Conservation (phyloP, 176 grass and related monocot species). For the Lolium perenne region DNA sequence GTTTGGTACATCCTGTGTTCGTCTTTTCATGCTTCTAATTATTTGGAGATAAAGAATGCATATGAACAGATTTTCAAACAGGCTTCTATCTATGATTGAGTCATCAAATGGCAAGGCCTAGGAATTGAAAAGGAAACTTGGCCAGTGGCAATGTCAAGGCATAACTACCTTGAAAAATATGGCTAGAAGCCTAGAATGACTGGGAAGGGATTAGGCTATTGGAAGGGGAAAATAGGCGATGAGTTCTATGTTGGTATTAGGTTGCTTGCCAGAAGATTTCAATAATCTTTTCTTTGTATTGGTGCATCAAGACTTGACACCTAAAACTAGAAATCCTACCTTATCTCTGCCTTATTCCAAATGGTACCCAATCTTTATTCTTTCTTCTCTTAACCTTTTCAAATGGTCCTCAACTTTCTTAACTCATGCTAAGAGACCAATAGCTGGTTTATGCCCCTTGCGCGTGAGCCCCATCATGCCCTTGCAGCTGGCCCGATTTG, state of each 20-base stretch:
- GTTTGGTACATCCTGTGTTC: background rate
- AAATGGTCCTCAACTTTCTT: background rate
- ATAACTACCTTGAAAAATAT: constrained; percentile 1
- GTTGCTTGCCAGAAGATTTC: background rate
- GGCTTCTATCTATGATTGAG: background rate
- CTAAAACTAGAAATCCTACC: background rate
- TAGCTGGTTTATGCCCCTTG: background rate
- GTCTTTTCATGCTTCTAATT: background rate
- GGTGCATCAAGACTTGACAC: background rate
- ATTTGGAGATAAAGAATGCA: background rate
- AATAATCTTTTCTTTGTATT: background rate
- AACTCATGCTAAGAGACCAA: background rate
- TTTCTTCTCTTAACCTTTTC: background rate
- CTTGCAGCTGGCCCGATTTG: background rate
- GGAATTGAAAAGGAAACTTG: background rate
- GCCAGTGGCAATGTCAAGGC: background rate
- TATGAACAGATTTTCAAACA: background rate
- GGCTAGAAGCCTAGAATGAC: background rate
- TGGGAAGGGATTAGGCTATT: background rate
- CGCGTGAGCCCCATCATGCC: background rate
- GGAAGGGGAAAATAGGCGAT: background rate
- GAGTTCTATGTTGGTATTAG: background rate
- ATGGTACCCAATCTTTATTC: background rate
- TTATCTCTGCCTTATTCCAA: background rate
- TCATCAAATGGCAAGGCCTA: background rate